Base-by-base conservation (phyloP, 345 rosid genomes). In the Passiflora organensis region DNA sequence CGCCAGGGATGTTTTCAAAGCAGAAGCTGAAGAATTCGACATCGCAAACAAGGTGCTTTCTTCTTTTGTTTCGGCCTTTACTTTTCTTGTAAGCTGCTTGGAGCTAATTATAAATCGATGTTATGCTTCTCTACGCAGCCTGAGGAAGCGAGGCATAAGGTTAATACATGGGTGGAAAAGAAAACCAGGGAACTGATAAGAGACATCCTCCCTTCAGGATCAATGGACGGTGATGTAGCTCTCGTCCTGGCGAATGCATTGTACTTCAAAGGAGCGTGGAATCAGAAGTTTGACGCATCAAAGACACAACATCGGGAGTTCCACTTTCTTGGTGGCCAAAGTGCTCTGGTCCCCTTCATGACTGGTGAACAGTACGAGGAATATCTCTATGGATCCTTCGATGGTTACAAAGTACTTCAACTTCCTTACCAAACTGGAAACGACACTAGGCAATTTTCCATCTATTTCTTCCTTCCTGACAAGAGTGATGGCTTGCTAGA, bases 221-320 rank as follows among this genome's bases (percentile, higher is more conserved):
- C 57, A 18, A 42, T 70, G 18, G 32, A 50, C 21, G 15, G 18
- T 0, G 46, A 28, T 4, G 70, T 70, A n/a, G 16, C 28, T 3
- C 55, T 64, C 5, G 44, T 78, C 45, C 70, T 75, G 18, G 76
- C 59, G 6, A 76, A 70, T 58, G 80, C 72, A 6, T 55, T 78
- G 39, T 72, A 72, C 59, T 75, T 75, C 59, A 75, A 69, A 70
- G 78, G 72, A 17, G 34, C 64, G 12, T 72, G 76, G 79, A 21
- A 20, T 51, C 14, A 45, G 19, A 45, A 36, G n/a, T 78, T 71
- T 3, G 56, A 68, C 37, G 21, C 38, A 6, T 64, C 55, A 1
- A 52, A 39, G 42, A 65, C 79, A 16, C 16, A 55, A 56, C 21
- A 51, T 14, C 5, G 24, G 52, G 43, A 59, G 9, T 75, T 75